phyloP scores from a whole-genome alignment of 139 green algal species.

The Ettlia oleoabundans region DNA sequence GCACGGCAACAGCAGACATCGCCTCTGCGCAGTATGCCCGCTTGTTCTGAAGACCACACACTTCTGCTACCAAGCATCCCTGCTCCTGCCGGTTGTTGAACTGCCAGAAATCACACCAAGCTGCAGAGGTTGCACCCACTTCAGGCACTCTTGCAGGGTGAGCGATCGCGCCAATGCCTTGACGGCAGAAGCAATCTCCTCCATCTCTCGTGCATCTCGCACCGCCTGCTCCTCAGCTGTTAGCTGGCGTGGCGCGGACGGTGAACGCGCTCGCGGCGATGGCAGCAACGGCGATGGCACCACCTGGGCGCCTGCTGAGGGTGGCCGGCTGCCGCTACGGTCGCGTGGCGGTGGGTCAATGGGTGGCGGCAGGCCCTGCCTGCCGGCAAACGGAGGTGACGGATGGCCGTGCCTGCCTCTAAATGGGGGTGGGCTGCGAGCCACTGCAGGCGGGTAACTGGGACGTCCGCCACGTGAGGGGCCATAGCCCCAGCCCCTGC shows the following conservation, averaged over 20 bases:
- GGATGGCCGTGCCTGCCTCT: background rate
- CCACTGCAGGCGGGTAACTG: background rate
- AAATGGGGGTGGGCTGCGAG: background rate
- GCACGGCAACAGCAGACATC: no score
- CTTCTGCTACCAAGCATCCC: no score
- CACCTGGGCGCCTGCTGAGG: background rate
- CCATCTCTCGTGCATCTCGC: slow-evolving; percentile 23
- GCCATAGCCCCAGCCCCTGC: background rate
- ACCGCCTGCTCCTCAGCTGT: slow-evolving; percentile 6
- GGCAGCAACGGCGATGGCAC: background rate
- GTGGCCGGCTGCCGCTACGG: background rate
- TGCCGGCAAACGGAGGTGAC: background rate
- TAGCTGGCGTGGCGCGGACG: background rate
- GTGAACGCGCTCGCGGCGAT: background rate
- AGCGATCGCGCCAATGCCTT: slow-evolving; percentile 4
- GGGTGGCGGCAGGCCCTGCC: background rate
- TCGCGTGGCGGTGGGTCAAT: slow-evolving; percentile 4
- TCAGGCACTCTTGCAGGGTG: slow-evolving; percentile 25
- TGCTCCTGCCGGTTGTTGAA: no score
- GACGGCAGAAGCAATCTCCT: background rate
- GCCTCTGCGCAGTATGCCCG: no score
- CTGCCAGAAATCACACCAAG: background rate
- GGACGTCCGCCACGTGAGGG: background rate
- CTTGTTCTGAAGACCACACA: no score
- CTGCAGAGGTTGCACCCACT: background rate